phyloP scores from a whole-genome alignment of 116 monocot species.

The Posidonia oceanica region DNA sequence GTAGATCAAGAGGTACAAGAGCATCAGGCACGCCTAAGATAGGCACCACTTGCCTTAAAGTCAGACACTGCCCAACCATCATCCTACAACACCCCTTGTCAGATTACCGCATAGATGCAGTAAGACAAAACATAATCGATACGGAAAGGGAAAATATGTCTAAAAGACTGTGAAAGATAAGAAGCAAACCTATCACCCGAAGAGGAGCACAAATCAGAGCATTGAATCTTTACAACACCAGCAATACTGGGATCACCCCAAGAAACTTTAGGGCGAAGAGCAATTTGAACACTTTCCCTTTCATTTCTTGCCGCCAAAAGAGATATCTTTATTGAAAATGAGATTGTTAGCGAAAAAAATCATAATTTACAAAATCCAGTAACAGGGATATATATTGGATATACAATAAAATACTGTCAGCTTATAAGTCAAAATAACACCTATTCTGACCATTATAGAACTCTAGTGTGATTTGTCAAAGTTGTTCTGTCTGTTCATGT shows the following conservation, averaged over 20 bases:
- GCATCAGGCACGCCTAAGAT: conserved; percentile 99
- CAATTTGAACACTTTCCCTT: conserved; percentile 94
- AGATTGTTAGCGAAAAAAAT: neutral
- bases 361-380: neutral
- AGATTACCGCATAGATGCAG: conserved; percentile 3
- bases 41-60: conserved; percentile 70
- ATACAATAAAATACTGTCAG: neutral
- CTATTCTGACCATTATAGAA: too few species aligned
- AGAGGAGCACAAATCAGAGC: conserved; percentile 79
- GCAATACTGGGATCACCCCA: conserved; percentile 60
- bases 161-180: neutral
- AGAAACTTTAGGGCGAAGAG: conserved; percentile 85
- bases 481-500: too few species aligned
- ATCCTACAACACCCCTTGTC: conserved; percentile 35
- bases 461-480: too few species aligned
- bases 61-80: conserved; percentile 58
- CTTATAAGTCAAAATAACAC: too few species aligned
- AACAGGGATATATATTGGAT: neutral
- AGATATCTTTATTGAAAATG: conserved; percentile 41
- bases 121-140: conserved; percentile 3
- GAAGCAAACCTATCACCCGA: conserved; percentile 85
- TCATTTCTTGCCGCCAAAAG: conserved; percentile 98
- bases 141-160: neutral
- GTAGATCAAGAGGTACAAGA: conserved; percentile 93
- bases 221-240: conserved; percentile 72